Percentiles rank a stretch among this genome's conserved stretches.
These are phyloP conservation scores for Pyrenula aspistea DNA, from an alignment of 495 filamentous ascomycete species.

Conservation along the genomic window DNA sequence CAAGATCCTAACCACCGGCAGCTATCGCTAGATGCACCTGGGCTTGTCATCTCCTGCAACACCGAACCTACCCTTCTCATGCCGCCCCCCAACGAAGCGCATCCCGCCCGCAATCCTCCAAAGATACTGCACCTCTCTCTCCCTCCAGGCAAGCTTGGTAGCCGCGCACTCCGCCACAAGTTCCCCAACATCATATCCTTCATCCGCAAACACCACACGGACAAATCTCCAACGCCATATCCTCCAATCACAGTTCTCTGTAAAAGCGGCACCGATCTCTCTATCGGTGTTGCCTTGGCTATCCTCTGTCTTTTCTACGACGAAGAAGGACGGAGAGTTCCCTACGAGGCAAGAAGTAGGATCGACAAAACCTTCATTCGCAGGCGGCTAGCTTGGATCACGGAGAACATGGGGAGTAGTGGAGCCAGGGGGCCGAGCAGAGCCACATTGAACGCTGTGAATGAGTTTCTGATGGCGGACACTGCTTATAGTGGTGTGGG, in stretches of 20 bases:
- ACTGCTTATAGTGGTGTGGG: too few relatives aligned
- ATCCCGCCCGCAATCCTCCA: slow-evolving; percentile 15
- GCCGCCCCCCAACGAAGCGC: background rate
- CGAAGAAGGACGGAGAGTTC: slow-evolving; percentile 31
- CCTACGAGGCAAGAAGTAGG: slow-evolving; percentile 5
- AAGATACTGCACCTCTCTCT: slow-evolving; percentile 50
- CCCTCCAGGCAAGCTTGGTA: slow-evolving; percentile 56
- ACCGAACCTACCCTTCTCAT: background rate
- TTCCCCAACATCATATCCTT: slow-evolving; percentile 42
- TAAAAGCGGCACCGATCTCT: slow-evolving; percentile 52
- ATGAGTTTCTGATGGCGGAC: slow-evolving; percentile 81
- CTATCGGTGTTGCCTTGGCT: slow-evolving; percentile 46
- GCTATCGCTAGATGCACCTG: slow-evolving; percentile 4
- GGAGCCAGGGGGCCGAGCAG: slow-evolving; percentile 64
- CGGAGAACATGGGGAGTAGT: slow-evolving; percentile 20
- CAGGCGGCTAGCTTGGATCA: slow-evolving; percentile 64
- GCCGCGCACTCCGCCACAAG: slow-evolving; percentile 57
- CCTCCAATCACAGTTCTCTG: slow-evolving; percentile 25
- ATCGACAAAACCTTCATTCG: slow-evolving; percentile 69
- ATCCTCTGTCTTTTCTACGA: slow-evolving; percentile 51
- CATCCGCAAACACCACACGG: slow-evolving; percentile 9
- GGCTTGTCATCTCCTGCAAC: slow-evolving; percentile 35
- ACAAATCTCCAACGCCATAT: background rate
- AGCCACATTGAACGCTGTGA: slow-evolving; percentile 73
- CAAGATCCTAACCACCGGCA: slow-evolving; percentile 8